Conservation (phyloP, 2,329 filamentous ascomycete species). For the Exserohilum rostratum region DNA sequence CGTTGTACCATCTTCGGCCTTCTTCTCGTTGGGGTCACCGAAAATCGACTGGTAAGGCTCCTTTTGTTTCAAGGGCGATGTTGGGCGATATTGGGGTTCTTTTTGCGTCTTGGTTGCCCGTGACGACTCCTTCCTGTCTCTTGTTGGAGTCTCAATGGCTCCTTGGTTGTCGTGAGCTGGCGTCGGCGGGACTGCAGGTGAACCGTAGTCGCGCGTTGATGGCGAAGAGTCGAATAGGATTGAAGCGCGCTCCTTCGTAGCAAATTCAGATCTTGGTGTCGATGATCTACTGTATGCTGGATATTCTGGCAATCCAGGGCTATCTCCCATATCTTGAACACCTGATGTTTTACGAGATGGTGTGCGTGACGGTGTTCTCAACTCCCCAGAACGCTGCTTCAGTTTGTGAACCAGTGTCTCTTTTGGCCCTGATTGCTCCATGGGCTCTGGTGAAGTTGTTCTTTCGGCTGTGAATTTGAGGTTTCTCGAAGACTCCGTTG, state of each 20-base stretch:
- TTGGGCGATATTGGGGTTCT: constrained; percentile 13
- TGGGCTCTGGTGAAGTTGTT: constrained; percentile 35
- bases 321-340: constrained; percentile 20
- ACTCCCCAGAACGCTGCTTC: constrained; percentile 30
- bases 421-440: constrained; percentile 38
- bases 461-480: constrained; percentile 9
- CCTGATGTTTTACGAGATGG: constrained; percentile 12
- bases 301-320: constrained; percentile 38
- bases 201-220: constrained; percentile 41
- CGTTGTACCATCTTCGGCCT: constrained; percentile 16
- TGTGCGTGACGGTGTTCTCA: constrained; percentile 24
- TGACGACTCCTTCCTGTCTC: constrained; percentile 13
- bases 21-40: constrained; percentile 41
- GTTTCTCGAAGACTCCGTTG: constrained; percentile 20
- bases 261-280: constrained; percentile 40
- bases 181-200: constrained; percentile 28
- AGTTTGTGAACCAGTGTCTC: constrained; percentile 22
- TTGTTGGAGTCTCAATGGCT: constrained; percentile 15
- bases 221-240: constrained; percentile 47
- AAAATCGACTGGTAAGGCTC: constrained; percentile 43
- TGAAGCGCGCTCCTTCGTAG: constrained; percentile 46
- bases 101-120: constrained; percentile 10
- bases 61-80: constrained; percentile 20
- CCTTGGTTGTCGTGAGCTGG: constrained; percentile 23
- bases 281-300: constrained; percentile 16